phyloP scores from a whole-genome alignment of 208 protist genomes.

The Sergeia podlipaevii region DNA sequence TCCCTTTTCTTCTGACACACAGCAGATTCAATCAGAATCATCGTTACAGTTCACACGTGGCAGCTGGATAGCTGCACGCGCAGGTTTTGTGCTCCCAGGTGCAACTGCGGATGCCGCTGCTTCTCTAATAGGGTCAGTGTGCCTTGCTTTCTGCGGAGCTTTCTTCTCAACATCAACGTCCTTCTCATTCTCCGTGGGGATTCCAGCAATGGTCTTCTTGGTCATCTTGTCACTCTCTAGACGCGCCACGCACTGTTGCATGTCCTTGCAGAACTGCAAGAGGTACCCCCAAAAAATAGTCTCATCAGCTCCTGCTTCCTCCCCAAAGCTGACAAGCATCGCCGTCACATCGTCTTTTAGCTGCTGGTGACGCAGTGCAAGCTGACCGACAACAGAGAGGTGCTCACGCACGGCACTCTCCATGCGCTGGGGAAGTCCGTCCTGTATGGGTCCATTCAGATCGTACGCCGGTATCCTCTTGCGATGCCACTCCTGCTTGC shows the following conservation, averaged over 20 bases:
- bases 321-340: constrained; percentile 71
- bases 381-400: constrained; percentile 31
- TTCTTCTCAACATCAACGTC: background rate
- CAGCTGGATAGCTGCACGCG: background rate
- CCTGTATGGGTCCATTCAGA: constrained; percentile 11
- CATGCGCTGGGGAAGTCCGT: constrained; percentile 42
- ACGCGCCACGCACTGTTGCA: constrained; percentile 30
- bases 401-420: constrained; percentile 19
- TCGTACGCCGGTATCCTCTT: constrained; percentile 26
- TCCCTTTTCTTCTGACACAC: background rate
- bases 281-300: constrained; percentile 58
- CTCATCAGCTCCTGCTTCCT: constrained; percentile 60
- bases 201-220: constrained; percentile 15
- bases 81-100: background rate
- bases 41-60: background rate
- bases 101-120: background rate
- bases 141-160: background rate
- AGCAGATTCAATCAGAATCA: background rate
- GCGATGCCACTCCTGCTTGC: constrained; percentile 28
- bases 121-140: background rate
- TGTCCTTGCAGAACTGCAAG: constrained; percentile 46
- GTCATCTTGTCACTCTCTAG: constrained; percentile 18
- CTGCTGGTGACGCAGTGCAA: constrained; percentile 58
- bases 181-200: background rate
- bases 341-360: constrained; percentile 59